Percentiles rank a stretch among this genome's conserved stretches.
Evolutionary conservation across 805 yeast genomes (phyloP).

Genomic region (Kazachstania kunashirensis): DNA sequence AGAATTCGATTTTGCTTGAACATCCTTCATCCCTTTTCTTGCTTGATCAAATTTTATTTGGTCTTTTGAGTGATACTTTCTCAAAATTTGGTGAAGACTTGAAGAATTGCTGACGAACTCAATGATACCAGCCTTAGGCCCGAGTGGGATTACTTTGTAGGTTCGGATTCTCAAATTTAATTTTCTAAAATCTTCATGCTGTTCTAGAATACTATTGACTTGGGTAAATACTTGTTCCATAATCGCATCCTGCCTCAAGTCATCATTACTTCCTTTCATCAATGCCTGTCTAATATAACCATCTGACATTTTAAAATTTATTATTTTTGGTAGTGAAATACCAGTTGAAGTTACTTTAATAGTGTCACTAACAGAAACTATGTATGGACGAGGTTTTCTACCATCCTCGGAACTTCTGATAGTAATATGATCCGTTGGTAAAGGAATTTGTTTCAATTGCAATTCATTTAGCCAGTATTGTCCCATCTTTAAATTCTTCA

Average conservation of each 20-base stretch:
- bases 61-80: slow-evolving; percentile 52
- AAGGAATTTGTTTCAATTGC: slow-evolving; percentile 42
- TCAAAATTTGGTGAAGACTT: slow-evolving; percentile 60
- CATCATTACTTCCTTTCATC: slow-evolving; percentile 82
- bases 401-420: slow-evolving; percentile 35
- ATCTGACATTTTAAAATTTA: slow-evolving; percentile 42
- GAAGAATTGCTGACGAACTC: slow-evolving; percentile 78
- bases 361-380: slow-evolving; percentile 36
- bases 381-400: slow-evolving; percentile 39
- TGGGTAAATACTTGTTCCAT: slow-evolving; percentile 95
- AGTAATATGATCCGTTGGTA: slow-evolving; percentile 49
- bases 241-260: slow-evolving; percentile 87
- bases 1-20: slow-evolving; percentile 37
- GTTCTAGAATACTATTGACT: slow-evolving; percentile 56
- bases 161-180: slow-evolving; percentile 63
- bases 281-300: slow-evolving; percentile 54
- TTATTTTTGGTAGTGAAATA: slow-evolving; percentile 77
- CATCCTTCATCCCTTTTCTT: slow-evolving; percentile 50
- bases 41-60: slow-evolving; percentile 45
- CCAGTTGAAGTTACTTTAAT: slow-evolving; percentile 72
- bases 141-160: slow-evolving; percentile 82
- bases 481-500: slow-evolving; percentile 34
- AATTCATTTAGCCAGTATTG: slow-evolving; percentile 50
- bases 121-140: slow-evolving; percentile 77
- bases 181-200: slow-evolving; percentile 46